A percentile compares a stretch with the other conserved stretches of the same genome.
Conservation (phyloP, 768 basidiomycete genomes). For the Hypsizygus marmoreus region DNA sequence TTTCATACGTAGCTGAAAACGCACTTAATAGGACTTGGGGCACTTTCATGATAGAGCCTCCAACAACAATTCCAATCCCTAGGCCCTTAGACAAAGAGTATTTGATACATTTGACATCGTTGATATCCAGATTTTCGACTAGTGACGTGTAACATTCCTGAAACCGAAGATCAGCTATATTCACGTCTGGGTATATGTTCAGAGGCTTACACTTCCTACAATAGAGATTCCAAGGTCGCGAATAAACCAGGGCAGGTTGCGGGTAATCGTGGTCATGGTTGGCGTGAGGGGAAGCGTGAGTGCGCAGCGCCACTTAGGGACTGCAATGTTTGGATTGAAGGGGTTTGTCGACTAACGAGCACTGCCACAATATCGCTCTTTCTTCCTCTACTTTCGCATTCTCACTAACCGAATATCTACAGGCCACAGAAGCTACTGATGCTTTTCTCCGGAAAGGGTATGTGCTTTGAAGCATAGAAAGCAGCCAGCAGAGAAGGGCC, state of each 20-base stretch:
- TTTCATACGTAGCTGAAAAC: slow-evolving; percentile 26
- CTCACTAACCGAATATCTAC: background rate
- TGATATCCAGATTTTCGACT: slow-evolving; percentile 80
- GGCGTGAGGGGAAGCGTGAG: background rate
- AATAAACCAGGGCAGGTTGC: slow-evolving; percentile 84
- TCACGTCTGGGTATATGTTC: background rate
- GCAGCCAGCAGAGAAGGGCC: too few relatives aligned
- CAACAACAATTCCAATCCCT: slow-evolving; percentile 89
- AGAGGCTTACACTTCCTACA: slow-evolving; percentile 67
- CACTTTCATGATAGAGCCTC: slow-evolving; percentile 94
- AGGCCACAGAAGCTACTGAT: background rate
- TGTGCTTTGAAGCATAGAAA: background rate
- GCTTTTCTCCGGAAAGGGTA: slow-evolving; percentile 23
- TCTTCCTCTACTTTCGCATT: background rate
- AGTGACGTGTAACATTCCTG: slow-evolving; percentile 92
- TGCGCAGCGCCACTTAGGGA: background rate
- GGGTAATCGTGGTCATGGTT: slow-evolving; percentile 76
- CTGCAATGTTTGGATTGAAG: slow-evolving; percentile 1
- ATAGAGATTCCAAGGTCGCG: slow-evolving; percentile 80
- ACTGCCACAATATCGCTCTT: slow-evolving; percentile 10
- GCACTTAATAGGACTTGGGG: slow-evolving; percentile 88
- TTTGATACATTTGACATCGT: slow-evolving; percentile 83
- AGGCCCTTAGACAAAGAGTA: slow-evolving; percentile 91
- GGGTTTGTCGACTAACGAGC: slow-evolving; percentile 3
- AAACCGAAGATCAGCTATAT: slow-evolving; percentile 4